Percentiles rank a stretch among this genome's conserved stretches.
Conservation (phyloP, 768 basidiomycete species). For the Galerina sulciceps region DNA sequence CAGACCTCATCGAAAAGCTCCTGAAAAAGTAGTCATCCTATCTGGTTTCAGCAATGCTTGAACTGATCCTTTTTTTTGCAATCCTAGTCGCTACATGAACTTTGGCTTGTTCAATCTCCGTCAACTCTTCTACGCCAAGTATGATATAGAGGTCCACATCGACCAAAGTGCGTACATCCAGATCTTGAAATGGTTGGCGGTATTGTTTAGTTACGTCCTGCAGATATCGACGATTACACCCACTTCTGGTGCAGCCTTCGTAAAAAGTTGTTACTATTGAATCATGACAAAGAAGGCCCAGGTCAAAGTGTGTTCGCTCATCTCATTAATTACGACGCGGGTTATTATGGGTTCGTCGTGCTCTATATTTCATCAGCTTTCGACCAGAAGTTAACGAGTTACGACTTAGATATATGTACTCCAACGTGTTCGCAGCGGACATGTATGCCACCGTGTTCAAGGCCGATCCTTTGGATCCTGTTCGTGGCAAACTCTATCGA, state of each 20-base stretch:
- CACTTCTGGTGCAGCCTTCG: slow-evolving; percentile 76
- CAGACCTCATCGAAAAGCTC: slow-evolving; percentile 77
- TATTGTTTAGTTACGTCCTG: background rate
- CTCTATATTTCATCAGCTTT: background rate
- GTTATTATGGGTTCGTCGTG: slow-evolving; percentile 61
- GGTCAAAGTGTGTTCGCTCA: slow-evolving; percentile 82
- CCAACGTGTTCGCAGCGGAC: slow-evolving; percentile 65
- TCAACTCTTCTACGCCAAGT: slow-evolving; percentile 84
- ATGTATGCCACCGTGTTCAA: slow-evolving; percentile 81
- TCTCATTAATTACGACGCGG: slow-evolving; percentile 70
- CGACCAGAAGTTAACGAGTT: background rate
- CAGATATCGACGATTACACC: slow-evolving; percentile 71
- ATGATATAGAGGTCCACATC: slow-evolving; percentile 76
- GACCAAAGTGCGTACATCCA: slow-evolving; percentile 51
- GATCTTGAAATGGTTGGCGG: background rate
- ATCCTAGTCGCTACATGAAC: slow-evolving; percentile 69
- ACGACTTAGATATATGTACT: slow-evolving; percentile 62
- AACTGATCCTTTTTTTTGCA: background rate
- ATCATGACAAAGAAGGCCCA: slow-evolving; percentile 59
- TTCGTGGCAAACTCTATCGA: slow-evolving; percentile 69
- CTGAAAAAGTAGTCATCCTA: slow-evolving; percentile 62
- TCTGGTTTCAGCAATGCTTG: background rate
- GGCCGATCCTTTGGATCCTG: slow-evolving; percentile 72
- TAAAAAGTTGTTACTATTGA: slow-evolving; percentile 71
- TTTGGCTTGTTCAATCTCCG: slow-evolving; percentile 82